Base-by-base conservation (phyloP, 345 rosid species). In the Brassica nigra region DNA sequence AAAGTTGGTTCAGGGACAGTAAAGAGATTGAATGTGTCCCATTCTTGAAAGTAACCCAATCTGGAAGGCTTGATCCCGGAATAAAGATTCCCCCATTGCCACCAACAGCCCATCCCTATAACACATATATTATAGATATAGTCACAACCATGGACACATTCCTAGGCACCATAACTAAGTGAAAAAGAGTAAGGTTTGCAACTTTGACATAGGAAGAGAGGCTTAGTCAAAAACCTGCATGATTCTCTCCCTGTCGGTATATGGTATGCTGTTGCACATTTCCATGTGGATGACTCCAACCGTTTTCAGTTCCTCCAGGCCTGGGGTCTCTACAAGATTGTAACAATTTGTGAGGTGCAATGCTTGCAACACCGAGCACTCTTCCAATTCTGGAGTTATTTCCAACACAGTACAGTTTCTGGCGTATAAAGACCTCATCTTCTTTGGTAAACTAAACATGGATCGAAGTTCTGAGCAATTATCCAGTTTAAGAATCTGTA, bases 201-300 rank as follows among this genome's bases (percentile, higher is more conserved):
- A 49, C 54, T 47, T 12, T 47, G 54, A 47, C 14, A 14, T 14
- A 47, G 4, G 16, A 47, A 63, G 49, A 63, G 20, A 12, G 49
- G 23, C 54, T 23, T 3, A 23, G 14, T 9, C 37, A 14, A 36
- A 5, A n/a, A 68, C 80, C 74, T 76, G 62, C 74, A 76, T 76
- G 69, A 76, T 61, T 4, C 7, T 68, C 31, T 68, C 80, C 61
- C 34, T 1, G n/a, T 44, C 5, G 3, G 47, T 4, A 54, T 1
- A 30, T 36, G 76, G 0, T 10, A 78, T 36, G 1, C 39, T 8
- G 31, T 8, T 78, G 71, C 81, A 78, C 81, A 70, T 78, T 70
- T 78, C 81, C 76, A 71, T 78, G 31, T 71, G 81, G 66, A 71
- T 71, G 62, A 31, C 6, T 12, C 69, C 27, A 71, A 71, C 76